Base-by-base conservation (phyloP, 805 yeast species). In the Candida sithepensis region DNA sequence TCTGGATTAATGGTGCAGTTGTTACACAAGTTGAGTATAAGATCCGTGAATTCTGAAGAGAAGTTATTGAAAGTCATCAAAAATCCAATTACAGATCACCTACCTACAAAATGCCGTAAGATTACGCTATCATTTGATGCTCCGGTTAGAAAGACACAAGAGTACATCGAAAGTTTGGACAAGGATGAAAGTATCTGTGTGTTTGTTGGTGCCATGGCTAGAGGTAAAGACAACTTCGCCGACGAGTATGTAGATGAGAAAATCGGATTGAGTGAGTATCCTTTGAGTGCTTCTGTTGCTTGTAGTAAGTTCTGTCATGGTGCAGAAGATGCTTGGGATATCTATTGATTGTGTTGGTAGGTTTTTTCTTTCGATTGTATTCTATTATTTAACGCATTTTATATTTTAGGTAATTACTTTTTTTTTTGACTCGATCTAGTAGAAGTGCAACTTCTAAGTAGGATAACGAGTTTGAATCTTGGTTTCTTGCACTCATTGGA, bases 221-320 rank as follows among this genome's bases (percentile, higher is more conserved):
- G 97, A 68, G 99, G 99, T 63, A 86, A 85, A 65, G 99, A 94
- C 69, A 90, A 83, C 58, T 94, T 94, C 69, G 99, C 99, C 21
- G 99, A 94, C 67, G 98, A 91, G 68, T 92, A 68, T 63, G 96
- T 92, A 39, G 98, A 94, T 66, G 98, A 94, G 68, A 94, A 92
- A 64, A 85, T 94, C 50, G 97, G 97, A 58, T 83, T 94, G 48
- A 89, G 97, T 32, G 90, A 92, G 61, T 94, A 91, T 67, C 96
- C 99, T 44, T 77, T 94, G 52, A 87, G 96, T 46, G 99, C 99
- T 2, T 90, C 97, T 12, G 97, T 94, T 47, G 98, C 99, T 4
- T 94, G 98, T 69, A 87, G 96, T 54, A 94, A 94, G 70, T 90
- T 94, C 73, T 92, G 98, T 68, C 98, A 94, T 64, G 99, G 99